These are phyloP conservation scores for Penicillium sp. DNA, from an alignment of 2,329 filamentous ascomycete genomes.

Conservation along the genomic window DNA sequence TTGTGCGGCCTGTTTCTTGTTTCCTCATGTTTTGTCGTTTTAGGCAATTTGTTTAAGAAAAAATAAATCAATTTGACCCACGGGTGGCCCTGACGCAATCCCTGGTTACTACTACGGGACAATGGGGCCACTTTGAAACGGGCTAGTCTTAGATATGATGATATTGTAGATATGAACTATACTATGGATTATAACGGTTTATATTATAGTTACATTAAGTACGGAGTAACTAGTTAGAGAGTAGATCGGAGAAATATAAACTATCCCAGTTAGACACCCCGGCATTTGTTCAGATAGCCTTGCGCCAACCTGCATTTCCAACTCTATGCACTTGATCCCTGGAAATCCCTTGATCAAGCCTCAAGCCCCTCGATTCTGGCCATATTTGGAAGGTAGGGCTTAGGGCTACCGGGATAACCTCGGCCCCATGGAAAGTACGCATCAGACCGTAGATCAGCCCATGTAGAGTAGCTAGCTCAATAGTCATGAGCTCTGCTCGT, in stretches of 20 bases:
- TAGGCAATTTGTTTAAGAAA: background rate
- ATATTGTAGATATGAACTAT: background rate
- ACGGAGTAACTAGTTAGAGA: too few species aligned
- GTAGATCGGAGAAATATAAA: background rate
- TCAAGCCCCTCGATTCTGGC: background rate
- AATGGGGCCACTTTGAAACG: constrained; percentile 2
- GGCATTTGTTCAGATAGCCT: background rate
- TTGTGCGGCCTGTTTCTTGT: background rate
- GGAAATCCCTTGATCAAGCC: background rate
- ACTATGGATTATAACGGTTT: background rate
- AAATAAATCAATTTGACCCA: constrained; percentile 3
- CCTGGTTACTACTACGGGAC: background rate
- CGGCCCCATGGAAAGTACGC: constrained; percentile 9
- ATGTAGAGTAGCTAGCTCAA: background rate
- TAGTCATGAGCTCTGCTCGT: constrained; percentile 9
- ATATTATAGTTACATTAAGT: background rate
- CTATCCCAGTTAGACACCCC: background rate
- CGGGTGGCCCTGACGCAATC: constrained; percentile 9
- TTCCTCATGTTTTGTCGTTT: constrained; percentile 6
- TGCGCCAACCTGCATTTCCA: background rate
- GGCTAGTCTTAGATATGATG: background rate
- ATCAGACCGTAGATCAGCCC: constrained; percentile 2
- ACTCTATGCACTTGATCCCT: background rate
- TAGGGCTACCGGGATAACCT: constrained; percentile 21
- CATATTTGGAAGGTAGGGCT: constrained; percentile 22